Conservation (phyloP, 2,329 filamentous ascomycete species). For the Aaosphaeria pasadenensis region DNA sequence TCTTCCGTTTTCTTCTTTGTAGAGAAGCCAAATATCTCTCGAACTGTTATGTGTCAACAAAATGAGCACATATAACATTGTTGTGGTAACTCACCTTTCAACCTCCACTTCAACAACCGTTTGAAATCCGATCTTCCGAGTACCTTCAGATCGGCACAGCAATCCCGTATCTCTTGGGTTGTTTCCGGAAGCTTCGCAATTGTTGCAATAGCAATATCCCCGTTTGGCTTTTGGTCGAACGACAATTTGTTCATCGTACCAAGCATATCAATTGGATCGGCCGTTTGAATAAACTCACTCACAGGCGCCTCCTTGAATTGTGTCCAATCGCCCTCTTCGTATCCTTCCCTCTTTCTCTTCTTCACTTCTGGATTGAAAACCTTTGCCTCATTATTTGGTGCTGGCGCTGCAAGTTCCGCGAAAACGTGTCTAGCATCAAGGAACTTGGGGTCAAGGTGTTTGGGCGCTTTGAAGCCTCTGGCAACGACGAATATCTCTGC, state of each 20-base stretch:
- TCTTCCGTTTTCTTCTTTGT: slow-evolving; percentile 63
- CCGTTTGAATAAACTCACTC: slow-evolving; percentile 90
- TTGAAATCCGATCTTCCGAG: slow-evolving; percentile 95
- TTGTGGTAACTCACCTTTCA: slow-evolving; percentile 52
- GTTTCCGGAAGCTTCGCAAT: slow-evolving; percentile 73
- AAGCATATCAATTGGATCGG: slow-evolving; percentile 88
- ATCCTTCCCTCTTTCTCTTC: slow-evolving; percentile 96
- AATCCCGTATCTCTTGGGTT: slow-evolving; percentile 60
- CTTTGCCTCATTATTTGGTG: slow-evolving; percentile 94
- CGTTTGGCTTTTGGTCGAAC: slow-evolving; percentile 74
- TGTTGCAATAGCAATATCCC: slow-evolving; percentile 80
- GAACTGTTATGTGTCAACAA: slow-evolving; percentile 46
- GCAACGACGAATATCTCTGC: slow-evolving; percentile 99
- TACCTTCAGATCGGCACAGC: slow-evolving; percentile 72
- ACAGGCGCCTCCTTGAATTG: slow-evolving; percentile 88
- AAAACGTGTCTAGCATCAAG: slow-evolving; percentile 88
- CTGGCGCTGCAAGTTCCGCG: slow-evolving; percentile 80
- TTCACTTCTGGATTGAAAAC: slow-evolving; percentile 97
- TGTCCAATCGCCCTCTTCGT: slow-evolving; percentile 91
- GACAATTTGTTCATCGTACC: slow-evolving; percentile 80
- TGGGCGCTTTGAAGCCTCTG: slow-evolving; percentile 91
- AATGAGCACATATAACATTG: too few relatives aligned
- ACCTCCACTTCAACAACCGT: slow-evolving; percentile 79
- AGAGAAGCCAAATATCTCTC: slow-evolving; percentile 85
- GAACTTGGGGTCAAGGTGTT: slow-evolving; percentile 87